Percentiles rank a stretch among this genome's conserved stretches.
Conservation (phyloP, 768 basidiomycete genomes). For the Tulasnella sp. region DNA sequence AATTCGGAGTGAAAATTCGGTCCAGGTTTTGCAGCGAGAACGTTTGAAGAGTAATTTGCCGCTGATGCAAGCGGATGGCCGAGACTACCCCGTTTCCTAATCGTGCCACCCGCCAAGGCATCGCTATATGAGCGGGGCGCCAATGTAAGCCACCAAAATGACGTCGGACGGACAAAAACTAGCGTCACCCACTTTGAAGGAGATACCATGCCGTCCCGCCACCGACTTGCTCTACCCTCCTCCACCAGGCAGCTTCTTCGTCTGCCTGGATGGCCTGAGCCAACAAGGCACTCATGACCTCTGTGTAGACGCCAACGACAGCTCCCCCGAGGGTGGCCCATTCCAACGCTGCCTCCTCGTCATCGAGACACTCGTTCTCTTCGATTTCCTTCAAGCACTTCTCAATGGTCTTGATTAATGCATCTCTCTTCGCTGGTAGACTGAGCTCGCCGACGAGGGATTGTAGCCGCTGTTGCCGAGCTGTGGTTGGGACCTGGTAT, state of each 20-base stretch:
- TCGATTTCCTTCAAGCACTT: not conserved
- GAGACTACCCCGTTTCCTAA: conserved; percentile 27
- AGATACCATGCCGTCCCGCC: conserved; percentile 59
- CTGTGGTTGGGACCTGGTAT: not conserved
- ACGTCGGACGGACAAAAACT: not conserved
- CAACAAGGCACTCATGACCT: conserved; percentile 61
- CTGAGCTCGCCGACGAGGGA: conserved; percentile 16
- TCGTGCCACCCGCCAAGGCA: conserved; percentile 30
- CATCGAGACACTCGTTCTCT: conserved; percentile 9
- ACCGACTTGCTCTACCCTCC: conserved; percentile 58
- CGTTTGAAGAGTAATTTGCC: conserved; percentile 44
- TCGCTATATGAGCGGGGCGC: conserved; percentile 25
- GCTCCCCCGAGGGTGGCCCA: conserved; percentile 18
- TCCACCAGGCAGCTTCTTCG: conserved; percentile 82
- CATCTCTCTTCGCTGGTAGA: conserved; percentile 15
- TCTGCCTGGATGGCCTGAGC: conserved; percentile 66
- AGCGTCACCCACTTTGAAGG: conserved; percentile 62
- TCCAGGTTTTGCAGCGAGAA: conserved; percentile 50
- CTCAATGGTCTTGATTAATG: not conserved
- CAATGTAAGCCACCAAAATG: not conserved
- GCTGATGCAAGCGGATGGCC: conserved; percentile 29
- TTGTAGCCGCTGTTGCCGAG: conserved; percentile 19
- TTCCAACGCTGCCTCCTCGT: conserved; percentile 17
- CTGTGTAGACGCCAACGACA: conserved; percentile 48
- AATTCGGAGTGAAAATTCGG: conserved; percentile 46